Evolutionary conservation across 352 stramenopile genomes (phyloP), one percentile per base, ranked within the genome.

Genomic region (Blastocystis sp.): DNA sequence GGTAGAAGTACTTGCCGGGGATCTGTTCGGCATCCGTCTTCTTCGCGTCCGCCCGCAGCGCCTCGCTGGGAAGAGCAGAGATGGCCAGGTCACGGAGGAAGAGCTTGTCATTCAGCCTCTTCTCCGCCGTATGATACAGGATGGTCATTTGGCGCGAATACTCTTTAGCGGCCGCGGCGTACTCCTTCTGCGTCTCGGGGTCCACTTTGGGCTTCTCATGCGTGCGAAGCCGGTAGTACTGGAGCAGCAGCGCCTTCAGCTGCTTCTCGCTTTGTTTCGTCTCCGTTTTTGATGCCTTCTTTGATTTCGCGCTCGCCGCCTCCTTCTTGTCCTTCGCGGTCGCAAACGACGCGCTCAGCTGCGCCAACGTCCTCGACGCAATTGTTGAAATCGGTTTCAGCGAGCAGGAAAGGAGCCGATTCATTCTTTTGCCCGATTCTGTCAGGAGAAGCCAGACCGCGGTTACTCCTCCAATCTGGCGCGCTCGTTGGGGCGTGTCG

Each of bases 1-100:
- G 69, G 64, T 79, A 79, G 60, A 79, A 79, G 69, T 79, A 79
- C 69, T 79, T 79, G 23, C 69, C 69, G 11, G 69, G 69, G 28
- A 79, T 79, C 48, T 79, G 69, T 1, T 79, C 69, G 0, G 69
- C 17, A 34, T 79, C 69, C 2, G 56, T 41, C 69, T 62, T 79
- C 41, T 61, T 61, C 17, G 69, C 69, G 14, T 79, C 40, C 41
- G 62, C n/a, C 23, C 69, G 43, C 14, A 79, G 40, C 41, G 43
- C 45, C 23, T 79, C 69, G 11, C 40, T 79, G 5, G 69, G 69
- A 62, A 79, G 69, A 28, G 69, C 69, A 38, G 69, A 61, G 38
- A 79, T 79, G 7, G 69, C 69, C 19, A 79, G 38, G n/a, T 79
- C 69, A 64, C 69, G 69, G 1, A 79, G 28, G 40, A 79, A 79